phyloP scores from a whole-genome alignment of 140 eudicot genomes.

The Flaveria floridana region DNA sequence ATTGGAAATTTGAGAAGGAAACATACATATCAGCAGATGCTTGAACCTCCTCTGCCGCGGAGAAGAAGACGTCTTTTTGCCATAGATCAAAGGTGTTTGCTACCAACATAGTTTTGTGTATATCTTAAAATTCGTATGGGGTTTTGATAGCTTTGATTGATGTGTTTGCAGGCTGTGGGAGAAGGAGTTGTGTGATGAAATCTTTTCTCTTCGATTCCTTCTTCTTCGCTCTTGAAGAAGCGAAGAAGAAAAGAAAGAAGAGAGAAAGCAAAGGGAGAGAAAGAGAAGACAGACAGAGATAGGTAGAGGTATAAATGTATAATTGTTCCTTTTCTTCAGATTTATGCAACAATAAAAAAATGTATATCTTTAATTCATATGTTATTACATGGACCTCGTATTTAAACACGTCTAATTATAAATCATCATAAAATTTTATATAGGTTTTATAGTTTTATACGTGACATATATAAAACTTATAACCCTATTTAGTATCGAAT shows the following conservation, averaged over 20 bases:
- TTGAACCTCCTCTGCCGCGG: slow-evolving; percentile 96
- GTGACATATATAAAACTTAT: no score
- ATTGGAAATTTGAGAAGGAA: not conserved
- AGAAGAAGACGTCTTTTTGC: slow-evolving; percentile 82
- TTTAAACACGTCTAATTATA: no score
- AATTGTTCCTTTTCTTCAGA: slow-evolving; percentile 30
- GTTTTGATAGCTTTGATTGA: slow-evolving; percentile 8
- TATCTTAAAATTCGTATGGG: slow-evolving; percentile 19
- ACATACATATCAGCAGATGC: slow-evolving; percentile 83
- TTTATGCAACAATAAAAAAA: slow-evolving; percentile 17
- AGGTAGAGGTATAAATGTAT: slow-evolving; percentile 24
- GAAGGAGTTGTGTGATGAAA: not conserved
- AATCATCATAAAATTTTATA: no score
- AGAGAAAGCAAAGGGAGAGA: slow-evolving; percentile 8
- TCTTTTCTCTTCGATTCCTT: slow-evolving; percentile 18
- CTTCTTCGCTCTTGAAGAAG: slow-evolving; percentile 33
- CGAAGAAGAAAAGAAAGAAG: slow-evolving; percentile 38
- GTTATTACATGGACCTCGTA: no score
- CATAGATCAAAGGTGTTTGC: slow-evolving; percentile 85
- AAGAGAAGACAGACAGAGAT: slow-evolving; percentile 25
- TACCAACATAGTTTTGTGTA: slow-evolving; percentile 60
- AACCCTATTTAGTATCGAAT: no score
- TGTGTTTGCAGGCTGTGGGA: slow-evolving; percentile 15
- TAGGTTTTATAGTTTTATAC: no score
- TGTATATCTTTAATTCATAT: no score